Percentiles rank a stretch among this genome's conserved stretches.
phyloP scores from a whole-genome alignment of 208 protist genomes.

The Leishmania mexicana region DNA sequence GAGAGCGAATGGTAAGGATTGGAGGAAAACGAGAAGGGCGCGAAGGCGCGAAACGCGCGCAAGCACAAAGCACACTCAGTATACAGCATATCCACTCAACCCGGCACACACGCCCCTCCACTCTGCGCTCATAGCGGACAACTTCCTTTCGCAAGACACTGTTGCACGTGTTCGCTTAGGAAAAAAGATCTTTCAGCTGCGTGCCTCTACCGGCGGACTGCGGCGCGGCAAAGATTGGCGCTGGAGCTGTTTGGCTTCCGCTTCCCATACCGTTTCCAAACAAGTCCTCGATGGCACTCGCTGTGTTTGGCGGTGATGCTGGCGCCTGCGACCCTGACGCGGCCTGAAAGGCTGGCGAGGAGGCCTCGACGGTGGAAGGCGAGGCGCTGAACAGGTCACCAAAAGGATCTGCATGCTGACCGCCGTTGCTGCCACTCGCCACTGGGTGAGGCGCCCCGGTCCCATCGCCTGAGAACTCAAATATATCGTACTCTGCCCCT shows the following conservation, averaged over 20 bases:
- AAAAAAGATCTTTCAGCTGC: constrained; percentile 53
- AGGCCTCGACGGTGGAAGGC: constrained; percentile 8
- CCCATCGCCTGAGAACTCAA: constrained; percentile 22
- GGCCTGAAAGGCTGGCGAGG: constrained; percentile 1
- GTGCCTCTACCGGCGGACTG: constrained; percentile 6
- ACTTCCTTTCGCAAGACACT: neutral
- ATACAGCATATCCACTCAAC: neutral
- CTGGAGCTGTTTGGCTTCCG: neutral
- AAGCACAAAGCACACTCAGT: neutral
- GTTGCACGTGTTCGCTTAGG: constrained; percentile 21
- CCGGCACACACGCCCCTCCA: neutral
- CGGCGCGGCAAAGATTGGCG: neutral
- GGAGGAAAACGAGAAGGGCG: neutral
- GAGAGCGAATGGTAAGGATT: neutral
- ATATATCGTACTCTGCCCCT: constrained; percentile 4
- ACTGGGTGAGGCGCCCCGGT: constrained; percentile 9
- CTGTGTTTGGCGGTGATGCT: neutral
- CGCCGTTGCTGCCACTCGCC: constrained; percentile 9
- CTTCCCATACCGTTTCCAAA: constrained; percentile 20
- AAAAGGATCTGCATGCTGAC: constrained; percentile 41
- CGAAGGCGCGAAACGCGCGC: constrained; percentile 4
- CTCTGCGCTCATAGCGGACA: neutral
- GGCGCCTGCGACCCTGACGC: neutral
- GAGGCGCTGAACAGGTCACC: constrained; percentile 41
- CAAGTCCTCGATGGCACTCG: constrained; percentile 26